Conservation (phyloP, 371 early-diverging fungal species). For the Apophysomyces elegans region DNA sequence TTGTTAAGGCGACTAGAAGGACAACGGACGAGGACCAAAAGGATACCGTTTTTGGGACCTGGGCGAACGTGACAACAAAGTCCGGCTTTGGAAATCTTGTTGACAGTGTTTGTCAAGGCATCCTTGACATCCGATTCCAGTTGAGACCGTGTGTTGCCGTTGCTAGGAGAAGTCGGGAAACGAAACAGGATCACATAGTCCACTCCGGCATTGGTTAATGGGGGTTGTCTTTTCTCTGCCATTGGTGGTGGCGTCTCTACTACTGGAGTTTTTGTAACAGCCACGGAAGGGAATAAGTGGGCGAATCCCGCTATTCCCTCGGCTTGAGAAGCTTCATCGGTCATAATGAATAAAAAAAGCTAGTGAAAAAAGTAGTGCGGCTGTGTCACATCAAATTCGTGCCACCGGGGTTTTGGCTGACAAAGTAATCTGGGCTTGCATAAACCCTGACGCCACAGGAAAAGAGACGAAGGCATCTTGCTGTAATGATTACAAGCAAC, state of each 20-base stretch:
- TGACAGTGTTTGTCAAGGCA: constrained; percentile 22
- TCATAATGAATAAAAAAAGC: background rate
- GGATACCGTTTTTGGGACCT: constrained; percentile 35
- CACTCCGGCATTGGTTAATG: constrained; percentile 31
- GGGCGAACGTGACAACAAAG: constrained; percentile 42
- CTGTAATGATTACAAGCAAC: no score
- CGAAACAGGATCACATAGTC: constrained; percentile 56
- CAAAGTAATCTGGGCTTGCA: no score
- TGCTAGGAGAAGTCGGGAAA: constrained; percentile 26
- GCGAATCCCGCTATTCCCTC: background rate
- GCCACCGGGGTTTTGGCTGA: no score
- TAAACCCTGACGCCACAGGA: no score
- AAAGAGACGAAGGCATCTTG: no score
- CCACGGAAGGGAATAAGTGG: background rate
- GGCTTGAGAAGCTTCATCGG: background rate
- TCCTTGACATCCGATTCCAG: constrained; percentile 25
- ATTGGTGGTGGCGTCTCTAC: background rate
- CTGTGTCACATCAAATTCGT: no score
- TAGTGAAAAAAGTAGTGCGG: no score
- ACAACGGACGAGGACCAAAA: constrained; percentile 39
- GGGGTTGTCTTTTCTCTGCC: background rate
- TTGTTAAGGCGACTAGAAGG: constrained; percentile 25
- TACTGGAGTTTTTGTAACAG: background rate
- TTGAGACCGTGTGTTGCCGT: constrained; percentile 19
- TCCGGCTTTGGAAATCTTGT: constrained; percentile 30